Conservation (phyloP, 495 filamentous ascomycete genomes). For the Halenospora varia region DNA sequence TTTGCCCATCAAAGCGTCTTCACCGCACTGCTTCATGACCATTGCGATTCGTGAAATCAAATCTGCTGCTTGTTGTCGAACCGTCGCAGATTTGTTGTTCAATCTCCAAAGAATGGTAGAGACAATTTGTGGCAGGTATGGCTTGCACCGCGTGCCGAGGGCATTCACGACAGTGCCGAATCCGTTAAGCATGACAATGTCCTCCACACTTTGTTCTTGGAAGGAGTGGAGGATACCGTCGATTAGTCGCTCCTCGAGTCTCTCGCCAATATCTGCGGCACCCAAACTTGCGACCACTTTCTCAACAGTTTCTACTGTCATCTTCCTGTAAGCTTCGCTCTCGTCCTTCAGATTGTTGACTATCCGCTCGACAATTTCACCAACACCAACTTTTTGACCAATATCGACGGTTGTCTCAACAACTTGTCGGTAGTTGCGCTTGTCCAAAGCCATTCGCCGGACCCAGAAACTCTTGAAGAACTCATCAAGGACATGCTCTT, state of each 20-base stretch:
- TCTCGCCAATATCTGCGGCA: conserved; percentile 88
- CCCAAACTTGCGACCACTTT: conserved; percentile 91
- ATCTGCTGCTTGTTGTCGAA: conserved; percentile 95
- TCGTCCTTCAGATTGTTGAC: conserved; percentile 97
- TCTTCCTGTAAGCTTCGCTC: conserved; percentile 96
- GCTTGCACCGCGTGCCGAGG: conserved; percentile 88
- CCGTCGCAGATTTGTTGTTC: conserved; percentile 95
- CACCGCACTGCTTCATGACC: conserved; percentile 98
- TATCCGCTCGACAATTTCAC: conserved; percentile 89
- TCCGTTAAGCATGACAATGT: conserved; percentile 95
- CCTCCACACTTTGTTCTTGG: conserved; percentile 97
- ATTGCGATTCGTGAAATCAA: conserved; percentile 94
- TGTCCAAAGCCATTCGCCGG: conserved; percentile 91
- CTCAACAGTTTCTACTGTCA: conserved; percentile 97
- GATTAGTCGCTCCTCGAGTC: conserved; percentile 87
- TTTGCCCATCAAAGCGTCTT: conserved; percentile 94
- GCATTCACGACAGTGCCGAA: conserved; percentile 98
- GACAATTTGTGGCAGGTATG: conserved; percentile 94
- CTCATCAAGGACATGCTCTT: conserved; percentile 88
- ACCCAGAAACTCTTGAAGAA: conserved; percentile 99
- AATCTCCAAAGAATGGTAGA: conserved; percentile 95
- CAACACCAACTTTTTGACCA: conserved; percentile 92
- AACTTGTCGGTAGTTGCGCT: conserved; percentile 94
- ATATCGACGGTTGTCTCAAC: conserved; percentile 98
- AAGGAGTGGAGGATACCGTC: conserved; percentile 97